Conservation (phyloP, 208 protist species). For the Wallacemonas sp. region DNA sequence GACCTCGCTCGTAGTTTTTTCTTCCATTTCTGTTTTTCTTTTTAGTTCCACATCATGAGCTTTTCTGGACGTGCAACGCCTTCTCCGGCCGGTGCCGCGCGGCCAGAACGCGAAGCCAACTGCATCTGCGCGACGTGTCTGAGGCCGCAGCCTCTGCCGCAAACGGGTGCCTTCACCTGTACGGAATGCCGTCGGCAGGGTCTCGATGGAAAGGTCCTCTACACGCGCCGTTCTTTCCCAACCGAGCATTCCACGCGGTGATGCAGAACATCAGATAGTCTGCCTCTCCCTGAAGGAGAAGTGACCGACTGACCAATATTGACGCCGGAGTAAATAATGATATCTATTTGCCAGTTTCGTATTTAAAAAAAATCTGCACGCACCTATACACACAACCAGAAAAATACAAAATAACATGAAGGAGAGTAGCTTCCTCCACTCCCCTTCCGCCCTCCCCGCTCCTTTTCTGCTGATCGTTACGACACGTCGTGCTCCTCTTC, state of each 20-base stretch:
- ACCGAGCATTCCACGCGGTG: constrained; percentile 80
- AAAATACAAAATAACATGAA: too few species aligned
- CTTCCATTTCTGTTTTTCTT: constrained; percentile 19
- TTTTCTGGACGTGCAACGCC: constrained; percentile 10
- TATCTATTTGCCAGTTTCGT: too few species aligned
- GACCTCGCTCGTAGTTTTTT: constrained; percentile 1
- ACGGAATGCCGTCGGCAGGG: constrained; percentile 79
- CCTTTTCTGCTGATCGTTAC: too few species aligned
- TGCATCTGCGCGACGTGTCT: constrained; percentile 85
- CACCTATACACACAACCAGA: too few species aligned
- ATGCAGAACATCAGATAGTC: constrained; percentile 4
- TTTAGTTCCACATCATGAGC: constrained; percentile 6
- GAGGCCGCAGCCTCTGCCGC: constrained; percentile 54
- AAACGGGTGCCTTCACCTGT: constrained; percentile 75
- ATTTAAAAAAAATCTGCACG: too few species aligned
- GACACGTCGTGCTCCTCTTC: too few species aligned
- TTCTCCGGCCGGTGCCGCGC: background rate
- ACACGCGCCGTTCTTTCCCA: constrained; percentile 69
- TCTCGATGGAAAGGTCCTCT: constrained; percentile 78
- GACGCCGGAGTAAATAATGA: too few species aligned
- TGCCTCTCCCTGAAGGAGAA: background rate
- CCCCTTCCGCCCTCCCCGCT: too few species aligned
- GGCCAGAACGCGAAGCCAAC: constrained; percentile 23
- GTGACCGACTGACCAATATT: background rate
- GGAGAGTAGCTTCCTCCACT: too few species aligned